These are phyloP conservation scores for Phytomonas serpens DNA, from an alignment of 208 protist genomes.

Conservation along the genomic window DNA sequence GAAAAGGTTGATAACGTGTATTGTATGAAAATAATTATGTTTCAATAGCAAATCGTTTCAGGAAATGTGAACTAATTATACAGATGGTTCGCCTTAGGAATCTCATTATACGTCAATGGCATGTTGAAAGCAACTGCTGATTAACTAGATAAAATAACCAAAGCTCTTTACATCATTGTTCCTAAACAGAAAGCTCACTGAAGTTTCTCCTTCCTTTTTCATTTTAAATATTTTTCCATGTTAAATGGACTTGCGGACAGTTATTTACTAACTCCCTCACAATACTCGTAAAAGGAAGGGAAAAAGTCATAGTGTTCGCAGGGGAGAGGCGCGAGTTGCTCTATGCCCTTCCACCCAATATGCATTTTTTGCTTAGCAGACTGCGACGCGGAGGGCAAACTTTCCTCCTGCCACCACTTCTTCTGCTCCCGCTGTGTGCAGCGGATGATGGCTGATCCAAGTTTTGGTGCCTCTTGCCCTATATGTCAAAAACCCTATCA, in stretches of 20 bases:
- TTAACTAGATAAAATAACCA: neutral
- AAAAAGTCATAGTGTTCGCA: neutral
- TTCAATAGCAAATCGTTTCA: slow-evolving; percentile 5
- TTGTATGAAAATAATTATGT: neutral
- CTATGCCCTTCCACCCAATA: slow-evolving; percentile 68
- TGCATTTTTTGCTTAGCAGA: slow-evolving; percentile 76
- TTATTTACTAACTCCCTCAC: neutral
- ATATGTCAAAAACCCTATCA: slow-evolving; percentile 53
- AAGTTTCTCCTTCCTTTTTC: neutral
- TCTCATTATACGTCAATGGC: neutral
- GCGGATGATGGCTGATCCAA: slow-evolving; percentile 21
- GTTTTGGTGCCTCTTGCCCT: slow-evolving; percentile 26
- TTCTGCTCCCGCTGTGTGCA: slow-evolving; percentile 64
- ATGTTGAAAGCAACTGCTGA: neutral
- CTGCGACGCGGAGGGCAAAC: slow-evolving; percentile 49
- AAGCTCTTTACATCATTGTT: neutral
- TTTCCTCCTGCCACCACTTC: slow-evolving; percentile 85
- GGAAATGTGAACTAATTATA: slow-evolving; percentile 2
- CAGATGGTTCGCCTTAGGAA: neutral
- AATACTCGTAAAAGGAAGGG: neutral
- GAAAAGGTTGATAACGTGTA: neutral
- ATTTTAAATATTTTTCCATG: neutral
- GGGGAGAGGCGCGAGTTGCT: neutral
- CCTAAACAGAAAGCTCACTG: neutral
- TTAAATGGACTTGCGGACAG: neutral